Evolutionary conservation across 352 stramenopile species (phyloP).

Genomic region (Pythium rishiriense): DNA sequence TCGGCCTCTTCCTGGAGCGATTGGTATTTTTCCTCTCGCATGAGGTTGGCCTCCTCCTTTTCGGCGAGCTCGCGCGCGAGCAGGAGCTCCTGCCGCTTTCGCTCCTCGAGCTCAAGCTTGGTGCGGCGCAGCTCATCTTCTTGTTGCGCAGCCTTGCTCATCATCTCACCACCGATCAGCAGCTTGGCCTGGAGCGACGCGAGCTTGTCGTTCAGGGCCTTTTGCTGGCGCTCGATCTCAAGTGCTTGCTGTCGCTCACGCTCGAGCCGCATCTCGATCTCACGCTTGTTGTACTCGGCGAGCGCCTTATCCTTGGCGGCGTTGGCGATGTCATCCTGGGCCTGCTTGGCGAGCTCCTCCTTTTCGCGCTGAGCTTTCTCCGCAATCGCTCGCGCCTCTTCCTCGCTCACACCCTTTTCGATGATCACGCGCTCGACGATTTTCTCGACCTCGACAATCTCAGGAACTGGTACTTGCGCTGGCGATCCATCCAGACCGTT

Average conservation of each 20-base stretch:
- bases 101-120: slow-evolving; percentile 92
- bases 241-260: slow-evolving; percentile 78
- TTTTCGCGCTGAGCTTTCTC: slow-evolving; percentile 78
- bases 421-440: slow-evolving; percentile 85
- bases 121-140: slow-evolving; percentile 93
- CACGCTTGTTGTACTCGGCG: slow-evolving; percentile 86
- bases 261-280: slow-evolving; percentile 85
- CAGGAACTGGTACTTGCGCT: slow-evolving; percentile 18
- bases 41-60: slow-evolving; percentile 92
- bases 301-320: slow-evolving; percentile 82
- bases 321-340: slow-evolving; percentile 64
- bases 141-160: slow-evolving; percentile 94
- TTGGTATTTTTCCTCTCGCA: slow-evolving; percentile 91
- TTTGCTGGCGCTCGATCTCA: slow-evolving; percentile 69
- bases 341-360: slow-evolving; percentile 69
- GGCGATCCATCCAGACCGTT: not conserved
- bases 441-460: slow-evolving; percentile 81
- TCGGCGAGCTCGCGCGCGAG: slow-evolving; percentile 93
- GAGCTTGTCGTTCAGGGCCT: slow-evolving; percentile 86
- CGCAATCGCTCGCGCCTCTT: slow-evolving; percentile 70
- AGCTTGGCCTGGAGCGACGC: slow-evolving; percentile 91
- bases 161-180: slow-evolving; percentile 92
- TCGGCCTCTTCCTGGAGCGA: slow-evolving; percentile 93
- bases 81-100: slow-evolving; percentile 79
- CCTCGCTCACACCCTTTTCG: slow-evolving; percentile 80